Evolutionary conservation across 1,284 basidiomycete species (phyloP).

Genomic region (Bjerkandera adusta): DNA sequence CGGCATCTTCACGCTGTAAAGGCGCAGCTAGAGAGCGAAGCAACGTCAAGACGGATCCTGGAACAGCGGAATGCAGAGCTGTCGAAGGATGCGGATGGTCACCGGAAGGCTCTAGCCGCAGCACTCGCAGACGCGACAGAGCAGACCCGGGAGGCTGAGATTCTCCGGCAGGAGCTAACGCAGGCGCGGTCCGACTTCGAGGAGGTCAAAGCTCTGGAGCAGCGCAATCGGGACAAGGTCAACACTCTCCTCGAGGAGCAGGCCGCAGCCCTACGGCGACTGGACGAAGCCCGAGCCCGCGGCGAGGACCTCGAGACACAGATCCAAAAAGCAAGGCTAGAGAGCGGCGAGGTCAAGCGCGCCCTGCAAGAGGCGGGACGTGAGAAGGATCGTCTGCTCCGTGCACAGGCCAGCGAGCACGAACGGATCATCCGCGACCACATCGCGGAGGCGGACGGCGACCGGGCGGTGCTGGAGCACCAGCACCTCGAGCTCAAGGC

Average conservation of each 20-base stretch:
- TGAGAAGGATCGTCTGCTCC: conserved; percentile 77
- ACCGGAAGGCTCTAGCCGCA: conserved; percentile 55
- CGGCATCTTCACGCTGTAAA: conserved; percentile 63
- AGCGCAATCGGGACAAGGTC: conserved; percentile 61
- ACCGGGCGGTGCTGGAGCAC: conserved; percentile 85
- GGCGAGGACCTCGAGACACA: conserved; percentile 75
- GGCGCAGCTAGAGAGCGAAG: conserved; percentile 62
- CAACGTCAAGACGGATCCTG: conserved; percentile 52
- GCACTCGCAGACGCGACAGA: conserved; percentile 71
- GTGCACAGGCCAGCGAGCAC: conserved; percentile 75
- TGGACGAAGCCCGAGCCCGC: conserved; percentile 72
- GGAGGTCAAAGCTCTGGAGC: conserved; percentile 72
- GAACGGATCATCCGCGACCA: conserved; percentile 85
- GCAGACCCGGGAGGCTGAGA: conserved; percentile 60
- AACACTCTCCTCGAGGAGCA: conserved; percentile 72
- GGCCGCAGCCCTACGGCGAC: conserved; percentile 58
- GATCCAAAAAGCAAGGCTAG: conserved; percentile 60
- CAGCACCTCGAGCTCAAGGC: conserved; percentile 79
- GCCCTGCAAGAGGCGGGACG: conserved; percentile 64
- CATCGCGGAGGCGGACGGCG: conserved; percentile 88
- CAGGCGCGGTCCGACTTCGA: conserved; percentile 64
- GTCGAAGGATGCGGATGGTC: conserved; percentile 53
- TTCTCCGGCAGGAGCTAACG: conserved; percentile 67
- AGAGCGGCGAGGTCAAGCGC: conserved; percentile 65
- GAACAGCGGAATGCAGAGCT: conserved; percentile 71